Base-by-base conservation (phyloP, 768 basidiomycete genomes). In the Lyophyllum decastes region DNA sequence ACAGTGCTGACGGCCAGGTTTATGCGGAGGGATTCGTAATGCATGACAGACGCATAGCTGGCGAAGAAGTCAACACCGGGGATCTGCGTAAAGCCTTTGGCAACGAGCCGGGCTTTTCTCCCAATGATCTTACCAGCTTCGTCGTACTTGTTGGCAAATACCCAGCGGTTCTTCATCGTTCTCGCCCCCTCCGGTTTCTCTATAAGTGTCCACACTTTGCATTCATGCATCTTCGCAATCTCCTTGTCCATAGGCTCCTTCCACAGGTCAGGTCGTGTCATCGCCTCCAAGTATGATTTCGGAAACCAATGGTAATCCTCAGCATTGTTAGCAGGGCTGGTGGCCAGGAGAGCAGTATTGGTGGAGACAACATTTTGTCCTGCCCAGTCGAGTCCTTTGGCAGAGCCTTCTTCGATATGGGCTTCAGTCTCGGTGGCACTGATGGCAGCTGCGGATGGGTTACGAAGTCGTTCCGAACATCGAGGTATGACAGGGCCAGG, bases 11-110 rank as follows among this genome's bases (percentile, higher is more conserved):
- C n/a, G n/a, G n/a, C n/a, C n/a, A n/a, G n/a, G n/a, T n/a, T n/a
- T n/a, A n/a, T n/a, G n/a, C 45, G 33, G 4, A 52, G 22, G 19
- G 48, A 49, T 49, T 24, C 58, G 12, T 63, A 54, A 11, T 50
- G 49, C 17, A 57, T 55, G n/a, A 64, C 58, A 0, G 44, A 46
- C 4, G 62, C 55, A 27, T 56, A 61, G 10, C 46, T 61, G 9
- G 55, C 57, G 25, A 57, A 54, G 55, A 60, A 74, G 52, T 74
- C 71, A 12, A 74, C 47, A 4, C 77, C 72, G 6, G 64, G 63
- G 10, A 66, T 59, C 22, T 54, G 53, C 11, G 33, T 46, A 10
- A 46, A 54, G 21, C 53, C 45, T 16, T 54, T 54, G 8, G 53
- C 53, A 0, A 54, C 53, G 14, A 54, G 24, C 7, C 53, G 26